Base-by-base conservation (phyloP, 352 stramenopile species). In the Chrysophaeum taylorii region DNA sequence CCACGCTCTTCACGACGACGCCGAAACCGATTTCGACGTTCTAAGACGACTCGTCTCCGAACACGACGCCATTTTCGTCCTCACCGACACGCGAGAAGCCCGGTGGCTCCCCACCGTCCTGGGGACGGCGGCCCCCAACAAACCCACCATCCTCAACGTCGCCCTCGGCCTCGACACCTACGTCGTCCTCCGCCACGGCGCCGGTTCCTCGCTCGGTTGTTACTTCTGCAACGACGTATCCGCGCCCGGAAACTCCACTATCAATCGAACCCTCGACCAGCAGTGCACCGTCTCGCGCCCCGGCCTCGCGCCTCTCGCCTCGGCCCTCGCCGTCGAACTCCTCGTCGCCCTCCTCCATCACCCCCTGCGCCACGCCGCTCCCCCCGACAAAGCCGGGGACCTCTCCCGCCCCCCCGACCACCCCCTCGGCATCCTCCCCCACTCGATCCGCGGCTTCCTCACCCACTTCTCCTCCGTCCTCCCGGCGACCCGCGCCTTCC, bases 171-270 rank as follows among this genome's bases (percentile, higher is more conserved):
- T 99, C 63, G 94, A 99, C 77, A 96, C 87, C 70, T 99, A 96
- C 77, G 73, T 99, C 14, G 93, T 99, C 21, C 97, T 98, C 89
- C 88, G 94, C 2, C 94, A 99, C 80, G 94, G 96, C 35, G 74
- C 88, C 23, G 60, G 31, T 37, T 14, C 14, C 41, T 14, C 41
- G n/a, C 78, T 98, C 2, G 94, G 94, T 2, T 99, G 95, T 76
- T 99, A 99, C 79, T 99, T 99, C 78, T 99, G 96, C 81, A 98
- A 94, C 69, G 95, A 99, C 79, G 89, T 99, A 33, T 93, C 98
- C 25, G 96, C 94, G 68, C 94, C 96, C 2, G 89, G 92, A 33
- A 96, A 99, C 76, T 98, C 93, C 31, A 85, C 93, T 29, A 92
- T 89, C 29, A 94, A 98, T 76, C 89, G 95, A 15, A 98, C 94